Evolutionary conservation across 768 basidiomycete species (phyloP).

Genomic region (Termitomyces bulborhizus): DNA sequence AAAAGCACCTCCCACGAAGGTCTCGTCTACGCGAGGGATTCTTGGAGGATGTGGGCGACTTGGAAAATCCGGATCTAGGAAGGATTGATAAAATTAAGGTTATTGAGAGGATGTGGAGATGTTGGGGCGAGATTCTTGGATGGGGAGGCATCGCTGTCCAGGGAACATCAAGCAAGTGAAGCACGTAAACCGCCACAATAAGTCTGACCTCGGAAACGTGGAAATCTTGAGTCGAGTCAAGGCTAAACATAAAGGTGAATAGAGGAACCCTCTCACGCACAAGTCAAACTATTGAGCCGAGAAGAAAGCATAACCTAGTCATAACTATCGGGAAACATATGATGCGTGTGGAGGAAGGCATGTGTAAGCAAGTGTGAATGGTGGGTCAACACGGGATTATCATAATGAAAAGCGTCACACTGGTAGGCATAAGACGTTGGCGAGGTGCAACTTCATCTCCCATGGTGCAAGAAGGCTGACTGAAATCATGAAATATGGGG

Average conservation of each 20-base stretch:
- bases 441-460: background rate
- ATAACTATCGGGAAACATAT: background rate
- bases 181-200: background rate
- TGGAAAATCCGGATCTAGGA: conserved; percentile 70
- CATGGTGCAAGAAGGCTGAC: background rate
- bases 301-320: background rate
- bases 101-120: conserved; percentile 84
- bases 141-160: conserved; percentile 37
- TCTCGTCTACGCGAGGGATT: conserved; percentile 72
- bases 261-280: background rate
- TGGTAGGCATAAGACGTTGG: background rate
- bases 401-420: background rate
- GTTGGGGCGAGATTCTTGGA: conserved; percentile 68
- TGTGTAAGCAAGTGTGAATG: background rate
- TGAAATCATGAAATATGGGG: too few relatives aligned
- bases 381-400: background rate
- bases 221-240: background rate
- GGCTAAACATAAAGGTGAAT: background rate
- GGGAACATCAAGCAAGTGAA: conserved; percentile 4
- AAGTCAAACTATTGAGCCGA: background rate
- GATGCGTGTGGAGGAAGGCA: background rate
- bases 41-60: conserved; percentile 75
- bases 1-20: conserved; percentile 45
- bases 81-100: conserved; percentile 70
- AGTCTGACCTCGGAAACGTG: background rate